phyloP scores from a whole-genome alignment of 495 filamentous ascomycete genomes.

The Thozetella sp. region DNA sequence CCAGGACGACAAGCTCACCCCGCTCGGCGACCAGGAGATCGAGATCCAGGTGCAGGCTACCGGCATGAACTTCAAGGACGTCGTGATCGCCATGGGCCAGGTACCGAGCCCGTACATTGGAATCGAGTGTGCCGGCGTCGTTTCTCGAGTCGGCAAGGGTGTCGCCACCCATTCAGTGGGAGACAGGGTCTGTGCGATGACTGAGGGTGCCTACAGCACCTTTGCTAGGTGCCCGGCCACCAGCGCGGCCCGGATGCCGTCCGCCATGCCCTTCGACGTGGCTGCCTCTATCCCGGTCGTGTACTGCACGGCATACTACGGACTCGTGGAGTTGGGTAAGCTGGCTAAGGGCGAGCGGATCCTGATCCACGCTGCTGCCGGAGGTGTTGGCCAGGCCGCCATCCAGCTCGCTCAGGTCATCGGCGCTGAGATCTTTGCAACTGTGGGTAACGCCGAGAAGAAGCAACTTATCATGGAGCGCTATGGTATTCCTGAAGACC shows the following conservation, averaged over 20 bases:
- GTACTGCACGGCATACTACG: slow-evolving; percentile 56
- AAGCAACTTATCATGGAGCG: slow-evolving; percentile 29
- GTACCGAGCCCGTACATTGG: slow-evolving; percentile 14
- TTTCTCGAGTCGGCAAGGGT: slow-evolving; percentile 35
- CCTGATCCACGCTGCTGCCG: slow-evolving; percentile 54
- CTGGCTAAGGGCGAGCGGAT: slow-evolving; percentile 47
- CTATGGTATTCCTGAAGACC: slow-evolving; percentile 43
- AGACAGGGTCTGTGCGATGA: slow-evolving; percentile 36
- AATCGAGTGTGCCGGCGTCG: slow-evolving; percentile 38
- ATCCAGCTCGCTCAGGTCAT: slow-evolving; percentile 48
- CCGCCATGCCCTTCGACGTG: slow-evolving; percentile 40
- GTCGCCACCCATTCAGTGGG: slow-evolving; percentile 37
- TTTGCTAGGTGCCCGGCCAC: slow-evolving; percentile 16
- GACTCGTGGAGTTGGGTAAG: slow-evolving; percentile 32
- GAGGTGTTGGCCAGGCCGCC: slow-evolving; percentile 54
- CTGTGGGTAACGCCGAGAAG: slow-evolving; percentile 46
- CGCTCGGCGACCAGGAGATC: slow-evolving; percentile 32
- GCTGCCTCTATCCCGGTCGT: slow-evolving; percentile 54
- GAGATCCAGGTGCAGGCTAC: slow-evolving; percentile 40
- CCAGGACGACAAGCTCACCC: slow-evolving; percentile 18
- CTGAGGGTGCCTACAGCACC: slow-evolving; percentile 23
- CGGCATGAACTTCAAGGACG: slow-evolving; percentile 35
- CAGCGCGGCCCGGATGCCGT: slow-evolving; percentile 37
- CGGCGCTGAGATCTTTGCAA: slow-evolving; percentile 53
- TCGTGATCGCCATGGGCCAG: slow-evolving; percentile 31